Evolutionary conservation across 2,329 filamentous ascomycete species (phyloP).

Genomic region (Gaeumannomyces sp.): DNA sequence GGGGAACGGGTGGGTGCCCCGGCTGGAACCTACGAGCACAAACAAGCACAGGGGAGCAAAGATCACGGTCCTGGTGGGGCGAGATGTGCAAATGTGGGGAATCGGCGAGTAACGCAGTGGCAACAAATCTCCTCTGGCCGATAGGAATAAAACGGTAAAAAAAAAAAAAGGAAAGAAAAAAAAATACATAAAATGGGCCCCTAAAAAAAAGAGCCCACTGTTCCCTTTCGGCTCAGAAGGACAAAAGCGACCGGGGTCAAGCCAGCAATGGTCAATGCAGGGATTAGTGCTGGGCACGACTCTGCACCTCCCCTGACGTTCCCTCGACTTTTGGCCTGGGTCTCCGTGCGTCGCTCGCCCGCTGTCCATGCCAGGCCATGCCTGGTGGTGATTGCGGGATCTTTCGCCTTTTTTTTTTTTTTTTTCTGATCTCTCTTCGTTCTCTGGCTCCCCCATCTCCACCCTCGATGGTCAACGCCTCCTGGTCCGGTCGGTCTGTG

Average conservation of each 20-base stretch:
- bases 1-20: neutral
- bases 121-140: neutral
- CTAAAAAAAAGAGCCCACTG: neutral
- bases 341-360: neutral
- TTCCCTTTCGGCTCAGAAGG: neutral
- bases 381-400: neutral
- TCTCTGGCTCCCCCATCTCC: neutral
- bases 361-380: neutral
- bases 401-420: neutral
- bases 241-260: neutral
- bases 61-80: neutral
- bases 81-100: neutral
- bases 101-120: neutral
- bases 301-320: neutral
- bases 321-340: neutral
- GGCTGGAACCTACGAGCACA: constrained; percentile 6
- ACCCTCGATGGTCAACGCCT: neutral
- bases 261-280: neutral
- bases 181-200: neutral
- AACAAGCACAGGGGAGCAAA: constrained; percentile 10
- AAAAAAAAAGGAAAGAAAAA: constrained; percentile 1
- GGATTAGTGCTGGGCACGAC: neutral
- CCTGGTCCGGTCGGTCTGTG: neutral
- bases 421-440: neutral
- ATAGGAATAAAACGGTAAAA: constrained; percentile 3